Evolutionary conservation across 352 stramenopile species (phyloP).

Genomic region (Plasmopara viticola): DNA sequence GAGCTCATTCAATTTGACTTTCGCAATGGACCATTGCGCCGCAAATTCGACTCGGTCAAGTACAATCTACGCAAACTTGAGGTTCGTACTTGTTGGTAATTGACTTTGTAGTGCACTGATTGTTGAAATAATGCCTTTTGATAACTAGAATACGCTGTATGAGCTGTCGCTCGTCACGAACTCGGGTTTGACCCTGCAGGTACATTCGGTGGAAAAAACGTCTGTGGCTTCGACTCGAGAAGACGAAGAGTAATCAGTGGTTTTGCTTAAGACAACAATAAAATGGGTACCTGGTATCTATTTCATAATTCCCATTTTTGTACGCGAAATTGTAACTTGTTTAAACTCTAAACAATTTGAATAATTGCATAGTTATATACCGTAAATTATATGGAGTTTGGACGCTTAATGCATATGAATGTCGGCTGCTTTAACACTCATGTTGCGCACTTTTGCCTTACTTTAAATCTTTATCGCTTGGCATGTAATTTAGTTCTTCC

Average conservation of each 20-base stretch:
- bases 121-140: neutral
- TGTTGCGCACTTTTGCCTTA: too few species aligned
- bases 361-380: too few species aligned
- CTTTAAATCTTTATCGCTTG: too few species aligned
- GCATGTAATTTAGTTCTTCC: too few species aligned
- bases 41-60: slow-evolving; percentile 94
- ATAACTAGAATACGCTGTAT: slow-evolving; percentile 86
- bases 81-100: slow-evolving; percentile 21
- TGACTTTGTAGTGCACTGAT: slow-evolving; percentile 4
- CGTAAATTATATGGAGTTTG: too few species aligned
- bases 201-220: slow-evolving; percentile 37
- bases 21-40: slow-evolving; percentile 87
- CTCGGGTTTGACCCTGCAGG: slow-evolving; percentile 44
- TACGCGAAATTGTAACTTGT: too few species aligned
- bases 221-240: slow-evolving; percentile 8
- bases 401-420: too few species aligned
- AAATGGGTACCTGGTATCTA: too few species aligned
- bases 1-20: slow-evolving; percentile 93
- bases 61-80: slow-evolving; percentile 93
- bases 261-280: too few species aligned
- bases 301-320: too few species aligned
- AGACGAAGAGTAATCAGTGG: slow-evolving; percentile 13
- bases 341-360: too few species aligned
- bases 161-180: slow-evolving; percentile 86
- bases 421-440: too few species aligned